phyloP scores from a whole-genome alignment of 768 basidiomycete genomes.

The Nevesoporus exiguus region DNA sequence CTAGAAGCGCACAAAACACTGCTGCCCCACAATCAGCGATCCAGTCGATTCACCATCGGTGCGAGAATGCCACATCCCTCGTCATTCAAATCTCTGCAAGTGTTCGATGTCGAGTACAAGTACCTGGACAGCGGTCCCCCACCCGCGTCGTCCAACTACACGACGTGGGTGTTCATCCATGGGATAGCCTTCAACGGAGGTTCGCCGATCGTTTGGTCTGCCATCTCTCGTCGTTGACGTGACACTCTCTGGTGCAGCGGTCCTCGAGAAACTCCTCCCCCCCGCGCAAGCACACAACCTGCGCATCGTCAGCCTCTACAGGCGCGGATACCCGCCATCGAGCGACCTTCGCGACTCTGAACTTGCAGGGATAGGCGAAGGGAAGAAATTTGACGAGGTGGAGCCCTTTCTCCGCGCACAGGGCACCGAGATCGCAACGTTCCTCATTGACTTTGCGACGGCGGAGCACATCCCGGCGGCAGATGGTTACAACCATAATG shows the following conservation, averaged over 20 bases:
- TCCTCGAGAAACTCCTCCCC: slow-evolving; percentile 21
- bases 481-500: background rate
- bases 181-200: slow-evolving; percentile 24
- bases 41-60: background rate
- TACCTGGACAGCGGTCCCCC: slow-evolving; percentile 25
- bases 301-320: slow-evolving; percentile 24
- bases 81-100: slow-evolving; percentile 9
- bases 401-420: slow-evolving; percentile 15
- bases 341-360: slow-evolving; percentile 20
- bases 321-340: slow-evolving; percentile 28
- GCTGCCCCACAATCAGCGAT: no score
- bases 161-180: slow-evolving; percentile 22
- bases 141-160: slow-evolving; percentile 15
- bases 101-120: slow-evolving; percentile 15
- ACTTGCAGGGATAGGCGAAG: slow-evolving; percentile 4
- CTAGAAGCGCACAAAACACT: no score
- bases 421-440: slow-evolving; percentile 19
- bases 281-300: slow-evolving; percentile 19
- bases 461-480: slow-evolving; percentile 16
- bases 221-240: background rate
- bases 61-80: background rate
- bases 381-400: slow-evolving; percentile 15
- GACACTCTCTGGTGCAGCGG: background rate
- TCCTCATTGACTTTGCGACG: slow-evolving; percentile 15
- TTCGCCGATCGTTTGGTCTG: background rate